A percentile compares a stretch with the other conserved stretches of the same genome.
Conservation (phyloP, 257 asterid species). For the Verbascum thapsus region DNA sequence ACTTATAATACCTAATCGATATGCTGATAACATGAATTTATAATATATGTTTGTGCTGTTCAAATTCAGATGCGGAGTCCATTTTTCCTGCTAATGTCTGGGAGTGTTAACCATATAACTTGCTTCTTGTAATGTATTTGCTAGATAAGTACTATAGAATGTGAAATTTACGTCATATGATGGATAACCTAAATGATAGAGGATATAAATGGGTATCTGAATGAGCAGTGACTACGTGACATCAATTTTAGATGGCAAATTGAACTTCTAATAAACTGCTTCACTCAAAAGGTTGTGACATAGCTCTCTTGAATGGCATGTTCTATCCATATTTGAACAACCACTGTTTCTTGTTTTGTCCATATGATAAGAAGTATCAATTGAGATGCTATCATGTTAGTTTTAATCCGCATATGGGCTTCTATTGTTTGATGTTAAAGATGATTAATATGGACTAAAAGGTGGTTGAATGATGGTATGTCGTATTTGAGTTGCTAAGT, state of each 20-base stretch:
- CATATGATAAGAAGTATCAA: not conserved
- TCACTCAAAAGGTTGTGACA: not conserved
- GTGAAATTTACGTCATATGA: conserved; percentile 8
- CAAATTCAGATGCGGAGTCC: not conserved
- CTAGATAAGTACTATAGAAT: conserved; percentile 1
- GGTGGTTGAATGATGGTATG: not conserved
- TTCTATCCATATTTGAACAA: not conserved
- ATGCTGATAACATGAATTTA: not conserved
- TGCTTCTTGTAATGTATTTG: conserved; percentile 14
- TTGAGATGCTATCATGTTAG: not conserved
- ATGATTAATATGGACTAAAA: not conserved
- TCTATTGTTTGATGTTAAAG: not conserved
- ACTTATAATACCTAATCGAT: conserved; percentile 25
- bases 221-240: conserved; percentile 7
- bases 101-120: not conserved
- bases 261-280: not conserved
- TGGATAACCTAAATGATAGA: conserved; percentile 1
- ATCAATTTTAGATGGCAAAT: conserved; percentile 1
- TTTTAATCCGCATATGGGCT: not conserved
- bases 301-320: not conserved
- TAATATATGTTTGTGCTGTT: conserved; percentile 14
- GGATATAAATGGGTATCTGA: conserved; percentile 6
- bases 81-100: conserved; percentile 12
- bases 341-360: not conserved
- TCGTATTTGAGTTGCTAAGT: not conserved